Conservation (phyloP, 164 flowering plant genomes). For the Stephania cephalantha region DNA sequence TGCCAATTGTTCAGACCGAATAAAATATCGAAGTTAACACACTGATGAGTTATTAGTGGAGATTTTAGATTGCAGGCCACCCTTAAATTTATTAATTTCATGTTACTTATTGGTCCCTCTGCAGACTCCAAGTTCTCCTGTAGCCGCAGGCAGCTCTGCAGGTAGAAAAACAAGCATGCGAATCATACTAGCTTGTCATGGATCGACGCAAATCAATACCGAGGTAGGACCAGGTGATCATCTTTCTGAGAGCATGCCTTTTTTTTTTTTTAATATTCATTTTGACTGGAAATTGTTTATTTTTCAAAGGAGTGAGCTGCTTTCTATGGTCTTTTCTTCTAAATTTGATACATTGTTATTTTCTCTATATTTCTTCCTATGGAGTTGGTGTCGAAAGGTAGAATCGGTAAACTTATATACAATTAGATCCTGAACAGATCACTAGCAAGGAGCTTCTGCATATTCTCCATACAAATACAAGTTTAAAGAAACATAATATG, state of each 20-base stretch:
- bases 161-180: constrained; percentile 69
- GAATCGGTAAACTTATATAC: too few species aligned
- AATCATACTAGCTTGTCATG: constrained; percentile 75
- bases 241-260: neutral
- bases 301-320: neutral
- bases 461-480: neutral
- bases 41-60: neutral
- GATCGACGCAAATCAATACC: constrained; percentile 33
- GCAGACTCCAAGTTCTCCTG: constrained; percentile 92
- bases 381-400: too few species aligned
- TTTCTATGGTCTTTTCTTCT: too few species aligned
- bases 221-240: constrained; percentile 38
- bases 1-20: neutral
- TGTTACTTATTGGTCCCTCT: constrained; percentile 12
- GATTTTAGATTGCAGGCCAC: neutral
- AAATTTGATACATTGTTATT: too few species aligned
- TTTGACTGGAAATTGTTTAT: neutral
- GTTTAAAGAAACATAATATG: neutral
- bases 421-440: too few species aligned
- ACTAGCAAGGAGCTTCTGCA: neutral
- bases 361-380: too few species aligned
- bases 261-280: neutral
- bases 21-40: neutral
- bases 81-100: neutral
- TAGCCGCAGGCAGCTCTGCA: constrained; percentile 58